phyloP scores from a whole-genome alignment of 768 basidiomycete genomes.

The Megacollybia marginata region DNA sequence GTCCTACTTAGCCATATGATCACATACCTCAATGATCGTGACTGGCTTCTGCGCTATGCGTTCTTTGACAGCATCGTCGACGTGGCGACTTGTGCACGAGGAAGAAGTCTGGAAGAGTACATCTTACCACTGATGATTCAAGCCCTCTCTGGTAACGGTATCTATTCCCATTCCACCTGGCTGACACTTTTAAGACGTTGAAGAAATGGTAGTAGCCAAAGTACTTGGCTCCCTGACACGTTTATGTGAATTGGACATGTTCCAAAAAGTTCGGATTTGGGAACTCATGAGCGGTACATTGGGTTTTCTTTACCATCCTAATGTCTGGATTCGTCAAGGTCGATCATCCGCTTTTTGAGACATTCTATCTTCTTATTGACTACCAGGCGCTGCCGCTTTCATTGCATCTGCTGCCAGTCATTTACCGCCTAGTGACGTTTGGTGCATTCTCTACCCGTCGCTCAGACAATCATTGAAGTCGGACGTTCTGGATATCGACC shows the following conservation, averaged over 20 bases:
- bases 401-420: conserved; percentile 81
- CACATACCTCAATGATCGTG: conserved; percentile 81
- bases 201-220: conserved; percentile 89
- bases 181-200: conserved; percentile 57
- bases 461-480: conserved; percentile 79
- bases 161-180: conserved; percentile 2
- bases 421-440: conserved; percentile 81
- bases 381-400: conserved; percentile 76
- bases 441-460: conserved; percentile 96
- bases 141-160: conserved; percentile 73
- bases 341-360: conserved; percentile 1
- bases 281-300: conserved; percentile 85
- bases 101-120: conserved; percentile 89
- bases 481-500: conserved; percentile 71
- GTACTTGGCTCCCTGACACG: conserved; percentile 85
- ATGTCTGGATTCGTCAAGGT: conserved; percentile 95
- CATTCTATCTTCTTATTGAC: not conserved
- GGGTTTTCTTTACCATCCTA: conserved; percentile 92
- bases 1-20: conserved; percentile 87
- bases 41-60: conserved; percentile 85
- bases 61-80: conserved; percentile 97
- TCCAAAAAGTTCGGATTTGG: conserved; percentile 96
- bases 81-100: conserved; percentile 90
- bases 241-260: conserved; percentile 82
- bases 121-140: conserved; percentile 96